Evolutionary conservation across 257 asterid genomes (phyloP), one percentile per base, ranked within the genome.

Genomic region (Nicotiana attenuata): DNA sequence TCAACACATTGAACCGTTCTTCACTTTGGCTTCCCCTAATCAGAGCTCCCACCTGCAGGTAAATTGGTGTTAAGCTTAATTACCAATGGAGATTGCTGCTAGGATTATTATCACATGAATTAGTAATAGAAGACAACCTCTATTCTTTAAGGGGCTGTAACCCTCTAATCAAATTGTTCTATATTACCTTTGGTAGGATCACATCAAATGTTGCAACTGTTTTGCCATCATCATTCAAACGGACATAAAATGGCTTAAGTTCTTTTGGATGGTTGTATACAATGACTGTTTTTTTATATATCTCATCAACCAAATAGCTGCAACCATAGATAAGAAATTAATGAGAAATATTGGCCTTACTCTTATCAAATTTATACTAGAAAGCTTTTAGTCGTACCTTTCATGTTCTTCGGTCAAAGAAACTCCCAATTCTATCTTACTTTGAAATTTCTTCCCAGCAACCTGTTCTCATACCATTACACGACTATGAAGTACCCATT

Each of bases 11-110:
- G 14, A 84, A 47, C 28, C 97, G 97, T 68, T 96, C 99, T 86
- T 96, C 99, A 10, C 87, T 94, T 87, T 92, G 97, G 89, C 97
- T 90, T 82, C 99, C 99, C 87, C 85, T 85, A 50, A 96, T 85
- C 78, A 96, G 81, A 83, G 90, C 81, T 75, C 99, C 99, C 53
- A 91, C 90, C 98, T 93, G 89, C 81, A 56, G 29, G 84, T 19
- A 69, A 13, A 20, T 67, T 31, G 26, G 9, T 26, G 33, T 56
- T n/a, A 10, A 45, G 35, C 64, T 77, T n/a, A 67, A 67, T 28
- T 10, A 61, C 41, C 19, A 61, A 55, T 66, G 29, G 29, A 63
- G 45, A 20, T 17, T 29, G 28, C 63, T 15, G 24, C 19, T 59
- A 26, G 20, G 14, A 45, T 15, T 71, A 45, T 15, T 71, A 14